These are phyloP conservation scores for Chlorophyllum brunneum DNA, from an alignment of 768 basidiomycete species.

Conservation along the genomic window DNA sequence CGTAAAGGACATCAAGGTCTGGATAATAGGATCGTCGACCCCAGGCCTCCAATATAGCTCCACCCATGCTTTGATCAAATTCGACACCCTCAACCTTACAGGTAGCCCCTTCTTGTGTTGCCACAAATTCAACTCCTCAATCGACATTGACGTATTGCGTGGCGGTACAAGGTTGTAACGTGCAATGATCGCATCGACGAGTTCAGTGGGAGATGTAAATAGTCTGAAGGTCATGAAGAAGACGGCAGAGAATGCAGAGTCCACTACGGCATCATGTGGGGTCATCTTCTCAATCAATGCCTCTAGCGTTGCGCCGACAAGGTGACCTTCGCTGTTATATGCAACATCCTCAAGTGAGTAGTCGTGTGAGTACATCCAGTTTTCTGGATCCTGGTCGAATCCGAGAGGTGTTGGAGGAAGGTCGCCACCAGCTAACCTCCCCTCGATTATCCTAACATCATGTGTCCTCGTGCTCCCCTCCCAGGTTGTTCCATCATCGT, in stretches of 20 bases:
- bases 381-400: conserved; percentile 37
- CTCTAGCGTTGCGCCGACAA: conserved; percentile 86
- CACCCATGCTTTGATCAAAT: conserved; percentile 93
- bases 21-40: conserved; percentile 64
- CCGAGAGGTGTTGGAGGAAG: conserved; percentile 45
- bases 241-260: conserved; percentile 79
- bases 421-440: conserved; percentile 51
- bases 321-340: conserved; percentile 85
- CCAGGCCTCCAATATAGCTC: conserved; percentile 86
- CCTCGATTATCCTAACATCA: conserved; percentile 36
- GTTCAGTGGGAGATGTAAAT: conserved; percentile 74
- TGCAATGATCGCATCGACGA: conserved; percentile 71
- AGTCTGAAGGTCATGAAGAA: conserved; percentile 97
- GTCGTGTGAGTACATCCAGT: conserved; percentile 68
- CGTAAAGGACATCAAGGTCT: conserved; percentile 55
- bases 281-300: conserved; percentile 98
- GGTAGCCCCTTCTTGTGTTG: conserved; percentile 85
- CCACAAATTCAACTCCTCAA: conserved; percentile 70
- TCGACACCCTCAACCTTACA: conserved; percentile 85
- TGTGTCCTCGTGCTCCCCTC: conserved; percentile 43
- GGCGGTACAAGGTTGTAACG: conserved; percentile 84
- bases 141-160: conserved; percentile 44
- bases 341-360: conserved; percentile 81
- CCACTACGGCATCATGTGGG: conserved; percentile 88
- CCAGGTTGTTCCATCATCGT: conserved; percentile 58